Evolutionary conservation across 2,329 filamentous ascomycete species (phyloP).

Genomic region (Phaeophleospora eucalypticola): DNA sequence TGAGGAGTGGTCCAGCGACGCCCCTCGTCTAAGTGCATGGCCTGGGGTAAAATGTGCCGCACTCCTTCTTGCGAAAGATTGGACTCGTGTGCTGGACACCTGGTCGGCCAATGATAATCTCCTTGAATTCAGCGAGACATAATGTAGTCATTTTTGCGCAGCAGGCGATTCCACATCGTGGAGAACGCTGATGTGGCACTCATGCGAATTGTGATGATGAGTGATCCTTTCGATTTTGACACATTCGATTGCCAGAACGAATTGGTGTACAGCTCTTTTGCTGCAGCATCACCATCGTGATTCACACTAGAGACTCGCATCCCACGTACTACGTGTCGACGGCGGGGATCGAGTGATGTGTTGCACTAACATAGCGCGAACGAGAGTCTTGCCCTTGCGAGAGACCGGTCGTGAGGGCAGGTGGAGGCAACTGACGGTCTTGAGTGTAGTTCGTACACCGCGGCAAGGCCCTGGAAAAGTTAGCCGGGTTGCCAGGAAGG

Average conservation of each 20-base stretch:
- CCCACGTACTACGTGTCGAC: constrained; percentile 4
- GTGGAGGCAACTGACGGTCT: constrained; percentile 10
- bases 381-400: background rate
- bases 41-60: background rate
- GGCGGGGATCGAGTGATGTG: background rate
- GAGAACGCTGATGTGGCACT: too few species aligned
- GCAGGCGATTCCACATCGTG: too few species aligned
- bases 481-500: background rate
- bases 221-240: background rate
- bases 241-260: background rate
- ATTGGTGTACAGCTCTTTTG: background rate
- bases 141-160: too few species aligned
- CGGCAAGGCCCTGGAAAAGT: background rate
- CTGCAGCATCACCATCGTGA: background rate
- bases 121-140: too few species aligned
- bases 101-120: background rate
- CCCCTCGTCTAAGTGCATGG: constrained; percentile 2
- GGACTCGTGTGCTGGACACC: too few species aligned
- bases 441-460: background rate
- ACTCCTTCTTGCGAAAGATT: too few species aligned
- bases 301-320: constrained; percentile 1
- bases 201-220: background rate
- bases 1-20: background rate
- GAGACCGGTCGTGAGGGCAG: constrained; percentile 3
- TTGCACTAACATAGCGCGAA: constrained; percentile 1